Percentiles rank a stretch among this genome's conserved stretches.
These are phyloP conservation scores for Gleditsia sinensis DNA, from an alignment of 306 rosid genomes.

Conservation along the genomic window DNA sequence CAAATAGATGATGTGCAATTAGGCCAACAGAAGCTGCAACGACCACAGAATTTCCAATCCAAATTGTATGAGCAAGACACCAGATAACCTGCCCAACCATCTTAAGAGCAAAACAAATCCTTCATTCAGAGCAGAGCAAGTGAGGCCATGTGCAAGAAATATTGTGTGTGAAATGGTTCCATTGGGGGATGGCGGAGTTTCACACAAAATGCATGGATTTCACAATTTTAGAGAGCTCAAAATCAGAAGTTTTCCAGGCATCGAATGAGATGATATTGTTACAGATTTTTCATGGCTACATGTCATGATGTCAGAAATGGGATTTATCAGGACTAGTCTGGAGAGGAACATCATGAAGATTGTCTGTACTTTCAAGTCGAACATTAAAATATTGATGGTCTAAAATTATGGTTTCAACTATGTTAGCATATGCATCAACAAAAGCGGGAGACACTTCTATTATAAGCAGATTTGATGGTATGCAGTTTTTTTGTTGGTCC, in stretches of 20 bases:
- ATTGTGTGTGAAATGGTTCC: background rate
- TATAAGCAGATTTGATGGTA: background rate
- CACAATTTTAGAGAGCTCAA: background rate
- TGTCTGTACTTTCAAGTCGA: background rate
- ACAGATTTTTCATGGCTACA: background rate
- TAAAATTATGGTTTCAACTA: constrained; percentile 7
- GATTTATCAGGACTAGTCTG: background rate
- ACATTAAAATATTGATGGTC: background rate
- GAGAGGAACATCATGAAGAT: background rate
- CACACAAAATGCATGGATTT: background rate
- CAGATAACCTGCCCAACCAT: constrained; percentile 94
- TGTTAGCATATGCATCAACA: constrained; percentile 20
- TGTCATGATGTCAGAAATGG: background rate
- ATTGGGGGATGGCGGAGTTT: background rate
- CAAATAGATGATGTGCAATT: constrained; percentile 88
- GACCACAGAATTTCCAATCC: constrained; percentile 90
- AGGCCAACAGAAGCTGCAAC: constrained; percentile 87
- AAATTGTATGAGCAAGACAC: constrained; percentile 91
- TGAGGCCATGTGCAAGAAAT: constrained; percentile 5
- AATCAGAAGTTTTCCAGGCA: background rate
- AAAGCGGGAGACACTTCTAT: background rate
- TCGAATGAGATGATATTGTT: background rate
- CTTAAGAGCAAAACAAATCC: constrained; percentile 45
- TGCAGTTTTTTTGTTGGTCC: background rate
- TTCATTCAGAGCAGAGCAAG: background rate